Base-by-base conservation (phyloP, 129 eudicot genomes). In the Dittrichia graveolens region DNA sequence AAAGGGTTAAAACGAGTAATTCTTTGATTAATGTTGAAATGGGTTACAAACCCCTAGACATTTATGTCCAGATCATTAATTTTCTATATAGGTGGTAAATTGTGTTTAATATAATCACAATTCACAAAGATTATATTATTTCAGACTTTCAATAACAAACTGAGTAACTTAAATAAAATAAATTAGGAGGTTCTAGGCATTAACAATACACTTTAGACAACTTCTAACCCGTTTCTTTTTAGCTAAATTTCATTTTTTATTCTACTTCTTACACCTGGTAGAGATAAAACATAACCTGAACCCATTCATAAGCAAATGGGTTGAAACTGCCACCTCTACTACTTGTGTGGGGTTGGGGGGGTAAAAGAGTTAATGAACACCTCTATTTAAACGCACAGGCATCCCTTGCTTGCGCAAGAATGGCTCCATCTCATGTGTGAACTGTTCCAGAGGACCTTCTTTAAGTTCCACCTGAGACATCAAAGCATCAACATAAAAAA, bases 391-490 rank as follows among this genome's bases (percentile, higher is more conserved):
- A 3, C 96, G 84, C 57, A 93, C 96, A 42, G 96, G 95, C 92
- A 93, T 75, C 55, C 98, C 96, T 82, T 89, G 98, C 81, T 93
- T 93, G 11, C 96, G 95, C 75, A 93, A 65, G 69, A 93, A 87
- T 53, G 98, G 98, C 60, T 93, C 98, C 96, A 93, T 89, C 78
- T 93, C 98, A 65, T 93, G 98, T 14, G 95, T 87, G 82, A 93
- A 93, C 79, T 89, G 92, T 7, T 85, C 91, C 11, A 93, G 79
- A 75, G 95, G 98, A 62, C 98, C 98, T 89, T 89, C 98, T 39
- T 87, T 83, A 2, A 92, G 96, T 77, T 89, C 95, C 79, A 89
- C 95, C 95, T 93, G 68, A 9, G 47, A 45, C 48, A 50, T 16
- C 38, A n/a, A n/a, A 40, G 66, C 34, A 50, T 35, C 12, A 19